These are phyloP conservation scores for Aspergillus pseudotamarii DNA, from an alignment of 2,329 filamentous ascomycete genomes.

Conservation along the genomic window DNA sequence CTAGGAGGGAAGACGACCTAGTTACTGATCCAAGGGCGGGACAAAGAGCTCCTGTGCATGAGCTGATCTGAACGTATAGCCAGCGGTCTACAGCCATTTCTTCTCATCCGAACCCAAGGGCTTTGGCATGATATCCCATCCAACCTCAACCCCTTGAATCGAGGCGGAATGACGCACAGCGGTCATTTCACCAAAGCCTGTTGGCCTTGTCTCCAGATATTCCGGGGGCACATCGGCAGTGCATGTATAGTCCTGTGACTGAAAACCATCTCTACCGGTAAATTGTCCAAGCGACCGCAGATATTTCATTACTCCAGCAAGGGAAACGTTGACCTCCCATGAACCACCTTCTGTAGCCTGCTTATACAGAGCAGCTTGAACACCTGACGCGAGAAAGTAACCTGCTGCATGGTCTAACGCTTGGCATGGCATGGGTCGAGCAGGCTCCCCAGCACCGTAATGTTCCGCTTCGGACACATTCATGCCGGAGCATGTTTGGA, in stretches of 20 bases:
- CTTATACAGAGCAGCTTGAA: slow-evolving; percentile 55
- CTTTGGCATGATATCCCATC: slow-evolving; percentile 57
- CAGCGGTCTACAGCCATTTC: slow-evolving; percentile 11
- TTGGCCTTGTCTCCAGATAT: slow-evolving; percentile 50
- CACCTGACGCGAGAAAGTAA: slow-evolving; percentile 58
- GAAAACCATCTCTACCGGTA: slow-evolving; percentile 49
- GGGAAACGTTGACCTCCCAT: slow-evolving; percentile 58
- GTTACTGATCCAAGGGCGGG: no score
- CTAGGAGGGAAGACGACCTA: background rate
- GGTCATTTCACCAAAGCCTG: slow-evolving; percentile 51
- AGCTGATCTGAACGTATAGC: background rate
- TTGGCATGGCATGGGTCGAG: slow-evolving; percentile 55
- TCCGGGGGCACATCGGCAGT: slow-evolving; percentile 33
- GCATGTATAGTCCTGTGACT: slow-evolving; percentile 34
- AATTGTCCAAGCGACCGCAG: slow-evolving; percentile 58
- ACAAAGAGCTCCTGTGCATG: background rate
- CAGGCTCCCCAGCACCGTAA: slow-evolving; percentile 42
- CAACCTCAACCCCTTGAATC: slow-evolving; percentile 50
- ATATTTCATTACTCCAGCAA: slow-evolving; percentile 61
- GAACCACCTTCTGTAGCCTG: slow-evolving; percentile 49
- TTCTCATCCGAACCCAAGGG: slow-evolving; percentile 50
- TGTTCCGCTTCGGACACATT: slow-evolving; percentile 59
- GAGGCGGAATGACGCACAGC: slow-evolving; percentile 53
- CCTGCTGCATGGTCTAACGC: slow-evolving; percentile 60
- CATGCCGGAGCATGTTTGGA: slow-evolving; percentile 59